phyloP scores from a whole-genome alignment of 2,329 filamentous ascomycete genomes.

The Epichloe festucae region DNA sequence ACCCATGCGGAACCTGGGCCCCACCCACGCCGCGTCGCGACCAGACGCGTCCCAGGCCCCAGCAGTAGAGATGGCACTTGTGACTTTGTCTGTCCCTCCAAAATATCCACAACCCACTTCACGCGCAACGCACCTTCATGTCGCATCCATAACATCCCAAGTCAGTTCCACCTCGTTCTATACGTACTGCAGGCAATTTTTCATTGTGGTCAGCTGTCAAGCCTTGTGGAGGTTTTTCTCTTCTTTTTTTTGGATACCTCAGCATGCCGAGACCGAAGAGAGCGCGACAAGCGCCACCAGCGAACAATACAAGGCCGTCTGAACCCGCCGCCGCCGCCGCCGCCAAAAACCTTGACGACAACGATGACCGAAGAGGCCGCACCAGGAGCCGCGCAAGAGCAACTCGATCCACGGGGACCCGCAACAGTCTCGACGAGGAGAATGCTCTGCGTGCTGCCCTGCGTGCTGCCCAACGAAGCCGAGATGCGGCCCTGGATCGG shows the following conservation, averaged over 20 bases:
- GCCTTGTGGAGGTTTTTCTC: no score
- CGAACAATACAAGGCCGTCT: background rate
- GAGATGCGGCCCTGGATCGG: conserved; percentile 24
- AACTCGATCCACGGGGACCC: conserved; percentile 7
- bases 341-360: background rate
- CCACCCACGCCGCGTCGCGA: conserved; percentile 12
- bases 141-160: background rate
- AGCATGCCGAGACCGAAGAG: conserved; percentile 10
- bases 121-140: background rate
- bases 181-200: background rate
- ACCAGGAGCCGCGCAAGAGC: conserved; percentile 11
- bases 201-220: no score
- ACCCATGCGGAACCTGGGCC: background rate
- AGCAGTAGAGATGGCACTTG: conserved; percentile 1
- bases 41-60: conserved; percentile 12
- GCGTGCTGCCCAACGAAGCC: conserved; percentile 14
- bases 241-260: background rate
- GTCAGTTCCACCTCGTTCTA: background rate
- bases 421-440: conserved; percentile 13
- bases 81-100: conserved; percentile 8
- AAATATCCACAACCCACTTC: conserved; percentile 4
- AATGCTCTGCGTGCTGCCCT: conserved; percentile 15
- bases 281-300: conserved; percentile 5
- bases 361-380: conserved; percentile 15
- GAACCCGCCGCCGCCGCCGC: background rate